Conservation (phyloP, 139 green algal species). For the Gonium pectorale region DNA sequence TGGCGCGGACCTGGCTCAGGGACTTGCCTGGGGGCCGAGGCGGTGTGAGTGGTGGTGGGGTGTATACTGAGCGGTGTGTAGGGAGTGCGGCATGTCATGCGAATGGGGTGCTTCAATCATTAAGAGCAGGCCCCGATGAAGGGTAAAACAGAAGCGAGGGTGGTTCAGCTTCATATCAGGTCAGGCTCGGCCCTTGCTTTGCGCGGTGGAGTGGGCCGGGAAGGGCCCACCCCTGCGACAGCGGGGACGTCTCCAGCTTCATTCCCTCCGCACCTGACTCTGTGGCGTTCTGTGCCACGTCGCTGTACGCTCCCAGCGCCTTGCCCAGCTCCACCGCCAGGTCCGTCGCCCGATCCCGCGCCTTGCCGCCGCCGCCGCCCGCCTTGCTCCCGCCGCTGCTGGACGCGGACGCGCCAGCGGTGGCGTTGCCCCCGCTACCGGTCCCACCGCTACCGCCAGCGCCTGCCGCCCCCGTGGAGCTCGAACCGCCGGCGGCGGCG, state of each 20-base stretch:
- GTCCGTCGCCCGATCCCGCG: slow-evolving; percentile 41
- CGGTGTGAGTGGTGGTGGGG: too few relatives aligned
- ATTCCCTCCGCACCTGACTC: slow-evolving; percentile 10
- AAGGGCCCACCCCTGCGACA: too few relatives aligned
- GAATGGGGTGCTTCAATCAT: too few relatives aligned
- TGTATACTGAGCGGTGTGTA: too few relatives aligned
- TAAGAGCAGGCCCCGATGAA: too few relatives aligned
- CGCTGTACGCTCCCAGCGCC: slow-evolving; percentile 53
- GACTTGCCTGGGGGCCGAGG: slow-evolving; percentile 45
- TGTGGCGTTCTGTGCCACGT: slow-evolving; percentile 40
- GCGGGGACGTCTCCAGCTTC: too few relatives aligned
- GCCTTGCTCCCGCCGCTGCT: background rate
- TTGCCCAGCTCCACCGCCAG: slow-evolving; percentile 63
- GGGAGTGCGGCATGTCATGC: too few relatives aligned
- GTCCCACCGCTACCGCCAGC: background rate
- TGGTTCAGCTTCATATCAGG: too few relatives aligned
- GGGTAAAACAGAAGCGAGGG: too few relatives aligned
- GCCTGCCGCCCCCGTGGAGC: background rate
- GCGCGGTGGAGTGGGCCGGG: too few relatives aligned
- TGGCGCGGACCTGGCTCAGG: slow-evolving; percentile 61
- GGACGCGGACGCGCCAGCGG: background rate
- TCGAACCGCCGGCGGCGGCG: background rate
- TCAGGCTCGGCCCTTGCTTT: too few relatives aligned
- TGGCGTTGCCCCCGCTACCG: background rate
- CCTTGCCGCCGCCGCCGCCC: background rate